Conservation (phyloP, 2,329 filamentous ascomycete genomes). For the Taxawa tesnikishii region DNA sequence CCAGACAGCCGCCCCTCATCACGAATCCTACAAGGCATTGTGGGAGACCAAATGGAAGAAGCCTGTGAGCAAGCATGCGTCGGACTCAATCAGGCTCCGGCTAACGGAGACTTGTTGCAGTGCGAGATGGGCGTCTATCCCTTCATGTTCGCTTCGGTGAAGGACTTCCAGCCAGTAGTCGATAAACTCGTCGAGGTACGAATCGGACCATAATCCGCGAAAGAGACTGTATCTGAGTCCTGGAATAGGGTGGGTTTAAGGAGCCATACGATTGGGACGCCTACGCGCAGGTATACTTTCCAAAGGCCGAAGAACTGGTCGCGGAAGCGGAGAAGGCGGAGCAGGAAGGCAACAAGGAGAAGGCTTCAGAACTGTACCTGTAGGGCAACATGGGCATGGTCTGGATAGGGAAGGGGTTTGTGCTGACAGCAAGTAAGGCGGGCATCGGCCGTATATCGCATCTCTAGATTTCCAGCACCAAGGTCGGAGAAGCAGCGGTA, state of each 20-base stretch:
- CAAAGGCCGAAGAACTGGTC: constrained; percentile 46
- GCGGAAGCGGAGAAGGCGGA: constrained; percentile 39
- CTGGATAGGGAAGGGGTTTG: not conserved
- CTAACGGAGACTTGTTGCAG: constrained; percentile 23
- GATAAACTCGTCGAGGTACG: constrained; percentile 45
- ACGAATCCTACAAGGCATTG: constrained; percentile 33
- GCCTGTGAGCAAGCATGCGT: constrained; percentile 46
- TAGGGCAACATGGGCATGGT: constrained; percentile 10
- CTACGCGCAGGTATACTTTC: constrained; percentile 52
- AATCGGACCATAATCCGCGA: not conserved
- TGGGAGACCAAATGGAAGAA: constrained; percentile 71
- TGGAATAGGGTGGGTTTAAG: constrained; percentile 41
- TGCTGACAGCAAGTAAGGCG: constrained; percentile 27
- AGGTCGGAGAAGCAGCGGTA: constrained; percentile 39
- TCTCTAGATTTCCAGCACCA: constrained; percentile 54
- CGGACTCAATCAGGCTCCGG: not conserved
- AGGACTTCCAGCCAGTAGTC: constrained; percentile 61
- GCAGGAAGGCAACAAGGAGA: constrained; percentile 33
- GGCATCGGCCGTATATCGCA: constrained; percentile 60
- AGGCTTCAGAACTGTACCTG: constrained; percentile 51
- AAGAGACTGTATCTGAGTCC: not conserved
- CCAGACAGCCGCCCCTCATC: constrained; percentile 28
- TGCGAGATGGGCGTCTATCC: constrained; percentile 40
- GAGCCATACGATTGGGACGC: constrained; percentile 50
- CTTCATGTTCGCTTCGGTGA: constrained; percentile 58